Evolutionary conservation across 106 monocot genomes (phyloP), one percentile per base, ranked within the genome.

Genomic region (Apostasia shenzhenica): DNA sequence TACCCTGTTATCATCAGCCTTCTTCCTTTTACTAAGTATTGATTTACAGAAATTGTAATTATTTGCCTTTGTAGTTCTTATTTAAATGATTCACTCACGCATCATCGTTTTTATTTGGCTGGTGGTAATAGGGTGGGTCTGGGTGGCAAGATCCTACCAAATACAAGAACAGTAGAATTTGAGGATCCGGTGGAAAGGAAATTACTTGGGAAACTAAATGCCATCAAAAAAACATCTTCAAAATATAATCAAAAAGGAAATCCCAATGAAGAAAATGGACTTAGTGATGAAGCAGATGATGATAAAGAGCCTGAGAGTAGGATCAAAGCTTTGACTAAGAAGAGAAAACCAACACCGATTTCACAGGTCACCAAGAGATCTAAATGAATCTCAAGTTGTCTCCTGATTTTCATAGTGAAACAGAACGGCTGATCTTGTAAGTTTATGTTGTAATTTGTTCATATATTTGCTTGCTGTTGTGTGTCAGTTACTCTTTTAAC

Each of bases 301-400:
- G 70, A 68, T 5, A 81, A 86, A 10, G 86, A 86, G 26, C 59
- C 78, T 14, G 73, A 90, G 45, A 90, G 86, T 71, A 90, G 83
- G 79, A 72, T 76, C 11, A 81, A 48, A 70, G 72, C 76, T 54
- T 78, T 86, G 49, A 42, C 41, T 3, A 83, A 90, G 66, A 83
- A 76, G 73, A 76, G 71, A 57, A 11, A 65, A 48, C n/a, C 53
- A 55, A 26, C 74, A 75, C 45, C 54, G 37, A 53, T 14, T 11
- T 73, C 51, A 51, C 75, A 41, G 11, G 54, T 41, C 70, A 66
- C 59, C 7, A 76, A 69, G 39, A 13, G 85, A 75, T 60, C 75
- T 72, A 83, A 47, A 55, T 58, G 52, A 39, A 26, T 26, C 26
- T 26, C 26, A 26, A 26, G 26, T 26, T 26, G 26, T 26, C 26